Evolutionary conservation across 371 early-diverging fungal species (phyloP), one percentile per base, ranked within the genome.

Genomic region (Mucor plumbeus): DNA sequence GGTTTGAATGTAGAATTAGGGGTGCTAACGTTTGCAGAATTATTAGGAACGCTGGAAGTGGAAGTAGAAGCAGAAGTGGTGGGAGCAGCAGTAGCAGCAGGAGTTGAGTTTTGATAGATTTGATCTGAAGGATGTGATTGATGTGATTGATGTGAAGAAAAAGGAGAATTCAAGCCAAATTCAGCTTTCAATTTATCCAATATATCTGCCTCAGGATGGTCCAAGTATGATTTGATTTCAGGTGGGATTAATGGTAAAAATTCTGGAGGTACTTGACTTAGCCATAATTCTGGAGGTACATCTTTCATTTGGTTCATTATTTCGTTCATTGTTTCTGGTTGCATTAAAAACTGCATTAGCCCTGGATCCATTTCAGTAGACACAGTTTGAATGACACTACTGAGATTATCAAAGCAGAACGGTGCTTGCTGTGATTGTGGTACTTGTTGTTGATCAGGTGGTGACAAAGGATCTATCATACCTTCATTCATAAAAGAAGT

Each of bases 301-400:
- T 71, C 71, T 35, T 68, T 68, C 47, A 67, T 63, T n/a, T 60
- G 55, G 31, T 35, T 36, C 35, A 64, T 58, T 4, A 72, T 55
- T 8, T 68, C 68, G 7, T 38, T 60, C 3, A 72, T 43, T 19
- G 41, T 47, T 21, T 67, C 60, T 13, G 67, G 71, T 17, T 71
- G 71, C 38, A 63, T 11, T 5, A 71, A 14, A 39, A 55, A 67
- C 15, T 67, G 60, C 53, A 67, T 67, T 21, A 63, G 48, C 1
- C 34, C 33, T 8, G 71, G 71, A 15, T 70, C 66, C 40, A 70
- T 44, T 8, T 35, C 48, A 19, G 56, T 8, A 8, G 59, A 35
- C 7, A 34, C 59, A 6, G 59, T 38, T 40, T 59, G 59, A 11
- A 64, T 41, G 7, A 43, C 3, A 9, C 38, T 48, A 7, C 41